These are phyloP conservation scores for Boletus bicolor DNA, from an alignment of 768 basidiomycete genomes.

Conservation along the genomic window DNA sequence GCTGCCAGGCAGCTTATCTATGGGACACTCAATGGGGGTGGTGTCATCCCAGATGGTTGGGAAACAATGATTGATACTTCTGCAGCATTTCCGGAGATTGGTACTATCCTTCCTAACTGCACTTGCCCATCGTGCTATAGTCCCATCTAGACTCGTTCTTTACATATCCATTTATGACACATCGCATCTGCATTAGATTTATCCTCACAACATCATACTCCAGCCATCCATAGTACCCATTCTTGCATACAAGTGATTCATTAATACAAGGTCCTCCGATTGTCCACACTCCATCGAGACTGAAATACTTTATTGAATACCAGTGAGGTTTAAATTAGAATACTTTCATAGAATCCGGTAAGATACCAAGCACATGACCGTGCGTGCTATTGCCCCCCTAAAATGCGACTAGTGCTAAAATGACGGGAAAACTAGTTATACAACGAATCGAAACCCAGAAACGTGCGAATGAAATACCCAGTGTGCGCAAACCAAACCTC, in stretches of 20 bases:
- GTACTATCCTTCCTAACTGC: conserved; percentile 26
- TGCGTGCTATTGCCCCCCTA: not conserved
- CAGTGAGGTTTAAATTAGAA: conserved; percentile 12
- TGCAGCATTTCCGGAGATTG: conserved; percentile 21
- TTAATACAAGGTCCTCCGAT: not conserved
- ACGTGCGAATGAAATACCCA: conserved; percentile 9
- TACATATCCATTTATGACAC: not conserved
- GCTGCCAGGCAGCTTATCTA: conserved; percentile 49
- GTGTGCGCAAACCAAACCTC: conserved; percentile 2
- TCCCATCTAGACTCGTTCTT: conserved; percentile 34
- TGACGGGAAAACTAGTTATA: conserved; percentile 15
- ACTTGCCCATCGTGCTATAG: conserved; percentile 44
- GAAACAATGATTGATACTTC: conserved; percentile 26
- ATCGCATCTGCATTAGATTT: not conserved
- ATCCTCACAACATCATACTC: not conserved
- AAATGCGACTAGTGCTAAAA: conserved; percentile 3
- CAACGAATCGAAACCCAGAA: conserved; percentile 8
- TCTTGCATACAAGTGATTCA: not conserved
- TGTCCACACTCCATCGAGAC: not conserved
- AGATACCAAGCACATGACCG: conserved; percentile 3
- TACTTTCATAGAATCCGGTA: not conserved
- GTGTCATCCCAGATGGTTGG: conserved; percentile 41
- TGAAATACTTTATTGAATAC: not conserved
- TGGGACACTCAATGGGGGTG: conserved; percentile 27
- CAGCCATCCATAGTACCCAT: not conserved